A percentile compares a stretch with the other conserved stretches of the same genome.
Conservation (phyloP, 306 rosid genomes). For the Cucumis hystrix region DNA sequence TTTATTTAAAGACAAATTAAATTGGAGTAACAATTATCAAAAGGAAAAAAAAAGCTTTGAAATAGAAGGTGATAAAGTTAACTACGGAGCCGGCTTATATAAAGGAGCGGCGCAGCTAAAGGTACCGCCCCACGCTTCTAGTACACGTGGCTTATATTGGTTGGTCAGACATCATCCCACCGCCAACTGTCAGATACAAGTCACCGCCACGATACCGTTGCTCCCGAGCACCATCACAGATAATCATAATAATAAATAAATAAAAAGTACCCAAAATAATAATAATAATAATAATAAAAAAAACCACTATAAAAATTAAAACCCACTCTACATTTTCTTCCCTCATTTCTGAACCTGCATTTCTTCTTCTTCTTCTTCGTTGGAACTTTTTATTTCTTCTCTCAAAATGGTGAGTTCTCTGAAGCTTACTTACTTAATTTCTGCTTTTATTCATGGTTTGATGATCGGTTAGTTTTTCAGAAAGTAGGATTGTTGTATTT, state of each 20-base stretch:
- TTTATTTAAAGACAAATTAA: not conserved
- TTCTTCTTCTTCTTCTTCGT: not conserved
- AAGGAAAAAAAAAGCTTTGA: not conserved
- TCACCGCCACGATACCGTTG: conserved; percentile 1
- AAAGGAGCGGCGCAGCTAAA: not conserved
- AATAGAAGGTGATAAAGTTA: not conserved
- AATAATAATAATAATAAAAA: not conserved
- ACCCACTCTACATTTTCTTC: not conserved
- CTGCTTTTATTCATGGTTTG: not conserved
- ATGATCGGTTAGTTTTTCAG: not conserved
- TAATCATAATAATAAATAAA: not conserved
- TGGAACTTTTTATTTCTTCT: not conserved
- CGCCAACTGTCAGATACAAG: not conserved
- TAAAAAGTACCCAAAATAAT: not conserved
- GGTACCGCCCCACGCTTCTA: not conserved
- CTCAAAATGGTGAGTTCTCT: not conserved
- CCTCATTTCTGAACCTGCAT: not conserved
- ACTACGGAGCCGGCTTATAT: not conserved
- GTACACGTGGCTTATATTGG: not conserved
- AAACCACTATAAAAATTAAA: not conserved
- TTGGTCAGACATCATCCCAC: not conserved
- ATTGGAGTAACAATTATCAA: not conserved
- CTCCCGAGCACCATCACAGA: not conserved
- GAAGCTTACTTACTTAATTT: not conserved
- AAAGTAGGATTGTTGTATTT: not conserved